These are phyloP conservation scores for Torulaspora quercuum DNA, from an alignment of 805 yeast species.

Conservation along the genomic window DNA sequence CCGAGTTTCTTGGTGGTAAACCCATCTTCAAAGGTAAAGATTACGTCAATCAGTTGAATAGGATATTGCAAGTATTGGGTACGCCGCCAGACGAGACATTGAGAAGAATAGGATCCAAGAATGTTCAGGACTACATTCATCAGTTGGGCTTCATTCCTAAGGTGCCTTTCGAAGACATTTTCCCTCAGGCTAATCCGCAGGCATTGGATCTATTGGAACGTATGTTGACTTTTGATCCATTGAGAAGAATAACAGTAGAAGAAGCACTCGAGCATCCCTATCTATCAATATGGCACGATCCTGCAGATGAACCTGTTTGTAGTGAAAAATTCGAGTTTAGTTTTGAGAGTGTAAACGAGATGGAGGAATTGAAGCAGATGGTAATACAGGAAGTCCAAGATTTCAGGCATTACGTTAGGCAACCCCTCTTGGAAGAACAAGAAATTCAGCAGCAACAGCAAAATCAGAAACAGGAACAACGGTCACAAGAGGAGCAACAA, in stretches of 20 bases:
- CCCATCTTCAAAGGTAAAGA: slow-evolving; percentile 95
- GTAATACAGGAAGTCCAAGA: slow-evolving; percentile 74
- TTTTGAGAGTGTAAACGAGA: slow-evolving; percentile 80
- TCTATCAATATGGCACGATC: slow-evolving; percentile 86
- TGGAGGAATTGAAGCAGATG: slow-evolving; percentile 69
- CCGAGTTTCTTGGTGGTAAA: slow-evolving; percentile 85
- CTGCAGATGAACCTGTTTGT: slow-evolving; percentile 85
- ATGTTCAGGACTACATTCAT: slow-evolving; percentile 90
- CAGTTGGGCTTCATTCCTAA: slow-evolving; percentile 79
- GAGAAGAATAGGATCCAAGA: slow-evolving; percentile 69
- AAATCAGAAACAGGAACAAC: slow-evolving; percentile 24
- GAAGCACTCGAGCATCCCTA: slow-evolving; percentile 90
- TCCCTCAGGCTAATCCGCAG: slow-evolving; percentile 81
- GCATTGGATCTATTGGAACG: slow-evolving; percentile 77
- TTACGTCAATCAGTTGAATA: slow-evolving; percentile 90
- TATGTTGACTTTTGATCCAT: slow-evolving; percentile 86
- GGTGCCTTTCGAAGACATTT: slow-evolving; percentile 65
- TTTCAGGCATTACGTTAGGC: slow-evolving; percentile 78
- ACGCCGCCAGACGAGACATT: slow-evolving; percentile 78
- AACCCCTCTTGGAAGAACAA: slow-evolving; percentile 60
- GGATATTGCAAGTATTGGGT: slow-evolving; percentile 83
- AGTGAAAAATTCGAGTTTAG: slow-evolving; percentile 78
- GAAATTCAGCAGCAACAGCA: slow-evolving; percentile 30
- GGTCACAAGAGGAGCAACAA: slow-evolving; percentile 25
- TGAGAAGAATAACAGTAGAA: slow-evolving; percentile 76